These are phyloP conservation scores for Acer campestre DNA, from an alignment of 345 rosid species.

Conservation along the genomic window DNA sequence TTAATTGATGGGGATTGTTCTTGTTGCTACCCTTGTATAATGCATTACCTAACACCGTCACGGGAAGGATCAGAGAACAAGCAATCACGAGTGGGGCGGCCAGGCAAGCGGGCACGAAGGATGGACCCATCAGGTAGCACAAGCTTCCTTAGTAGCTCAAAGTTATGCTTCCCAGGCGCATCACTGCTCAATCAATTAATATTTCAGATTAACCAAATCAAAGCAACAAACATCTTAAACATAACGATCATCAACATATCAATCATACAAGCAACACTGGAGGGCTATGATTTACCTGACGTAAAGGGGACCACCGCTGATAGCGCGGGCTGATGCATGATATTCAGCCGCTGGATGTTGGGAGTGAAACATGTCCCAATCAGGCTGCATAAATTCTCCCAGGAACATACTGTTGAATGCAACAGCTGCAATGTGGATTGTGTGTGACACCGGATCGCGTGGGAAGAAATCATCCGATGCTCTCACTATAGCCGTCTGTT, in stretches of 20 bases:
- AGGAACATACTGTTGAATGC: constrained; percentile 87
- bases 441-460: constrained; percentile 86
- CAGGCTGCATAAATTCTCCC: constrained; percentile 90
- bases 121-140: constrained; percentile 91
- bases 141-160: constrained; percentile 70
- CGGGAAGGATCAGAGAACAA: constrained; percentile 86
- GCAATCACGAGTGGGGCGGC: constrained; percentile 89
- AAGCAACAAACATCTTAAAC: not conserved
- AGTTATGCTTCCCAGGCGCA: constrained; percentile 91
- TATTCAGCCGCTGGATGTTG: constrained; percentile 89
- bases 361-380: constrained; percentile 99
- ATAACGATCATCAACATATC: not conserved
- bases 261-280: not conserved
- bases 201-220: not conserved
- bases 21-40: too few relatives aligned
- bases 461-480: constrained; percentile 98
- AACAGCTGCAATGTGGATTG: constrained; percentile 88
- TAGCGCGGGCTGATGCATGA: constrained; percentile 94
- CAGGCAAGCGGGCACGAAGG: constrained; percentile 84
- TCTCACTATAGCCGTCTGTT: constrained; percentile 87
- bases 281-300: constrained; percentile 54
- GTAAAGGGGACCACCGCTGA: constrained; percentile 89
- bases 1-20: not conserved
- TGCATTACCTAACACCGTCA: constrained; percentile 71
- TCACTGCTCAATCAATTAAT: constrained; percentile 51